Evolutionary conservation across 192 early-diverging fungal species (phyloP).

Genomic region (Entophlyctis luteolus): DNA sequence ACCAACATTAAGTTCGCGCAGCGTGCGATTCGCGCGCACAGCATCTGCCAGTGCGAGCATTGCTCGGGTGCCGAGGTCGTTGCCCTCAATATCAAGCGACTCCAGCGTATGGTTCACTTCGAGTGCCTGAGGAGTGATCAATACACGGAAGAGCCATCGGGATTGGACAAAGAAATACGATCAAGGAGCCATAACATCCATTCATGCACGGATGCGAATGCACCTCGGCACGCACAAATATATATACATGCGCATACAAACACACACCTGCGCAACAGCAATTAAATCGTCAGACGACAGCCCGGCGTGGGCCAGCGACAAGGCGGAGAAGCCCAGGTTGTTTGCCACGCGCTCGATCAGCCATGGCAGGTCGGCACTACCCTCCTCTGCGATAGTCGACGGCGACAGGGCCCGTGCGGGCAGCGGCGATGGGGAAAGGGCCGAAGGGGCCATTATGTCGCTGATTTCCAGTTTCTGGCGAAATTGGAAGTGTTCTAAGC

Average conservation of each 20-base stretch:
- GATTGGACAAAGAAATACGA: no score
- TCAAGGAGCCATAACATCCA: no score
- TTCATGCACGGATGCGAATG: no score
- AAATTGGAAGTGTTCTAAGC: no score
- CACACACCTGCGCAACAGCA: slow-evolving; percentile 11
- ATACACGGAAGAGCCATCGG: background rate
- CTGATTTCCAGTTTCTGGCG: no score
- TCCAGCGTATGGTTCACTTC: slow-evolving; percentile 4
- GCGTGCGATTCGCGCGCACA: background rate
- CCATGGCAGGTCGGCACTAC: background rate
- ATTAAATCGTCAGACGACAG: slow-evolving; percentile 2
- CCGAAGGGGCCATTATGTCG: no score
- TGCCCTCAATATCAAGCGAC: background rate
- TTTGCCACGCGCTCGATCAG: slow-evolving; percentile 7
- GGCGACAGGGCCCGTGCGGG: no score
- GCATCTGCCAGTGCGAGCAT: background rate
- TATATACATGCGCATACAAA: no score
- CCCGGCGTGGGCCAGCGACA: background rate
- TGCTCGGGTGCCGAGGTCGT: background rate
- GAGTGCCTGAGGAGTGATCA: no score
- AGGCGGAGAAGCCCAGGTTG: background rate
- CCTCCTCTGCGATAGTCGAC: no score
- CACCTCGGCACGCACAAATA: no score
- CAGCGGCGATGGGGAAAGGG: no score
- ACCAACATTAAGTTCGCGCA: background rate